Evolutionary conservation across 257 asterid species (phyloP).

Genomic region (Plantago ovata): DNA sequence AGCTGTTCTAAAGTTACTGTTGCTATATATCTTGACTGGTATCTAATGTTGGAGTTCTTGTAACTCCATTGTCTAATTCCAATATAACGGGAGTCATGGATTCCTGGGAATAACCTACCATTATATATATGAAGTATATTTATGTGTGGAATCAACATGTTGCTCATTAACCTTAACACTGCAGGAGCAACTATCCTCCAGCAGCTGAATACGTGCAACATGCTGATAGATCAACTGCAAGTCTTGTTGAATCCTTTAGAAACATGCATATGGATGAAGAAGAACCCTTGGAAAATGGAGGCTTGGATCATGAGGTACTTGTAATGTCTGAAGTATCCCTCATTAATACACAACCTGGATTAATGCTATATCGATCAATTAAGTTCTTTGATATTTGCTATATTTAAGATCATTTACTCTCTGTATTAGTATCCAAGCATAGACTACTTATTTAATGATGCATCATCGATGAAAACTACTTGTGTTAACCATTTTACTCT

Average conservation of each 20-base stretch:
- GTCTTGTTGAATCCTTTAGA: constrained; percentile 79
- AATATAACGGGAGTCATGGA: constrained; percentile 5
- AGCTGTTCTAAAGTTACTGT: not conserved
- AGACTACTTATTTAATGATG: not conserved
- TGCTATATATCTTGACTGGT: not conserved
- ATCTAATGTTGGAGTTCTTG: constrained; percentile 3
- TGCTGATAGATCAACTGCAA: constrained; percentile 72
- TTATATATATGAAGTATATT: constrained; percentile 1
- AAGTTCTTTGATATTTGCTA: not conserved
- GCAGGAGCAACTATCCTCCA: constrained; percentile 67
- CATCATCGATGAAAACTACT: constrained; percentile 6
- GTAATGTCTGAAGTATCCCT: not conserved
- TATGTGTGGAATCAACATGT: constrained; percentile 3
- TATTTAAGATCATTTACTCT: not conserved
- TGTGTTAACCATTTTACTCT: constrained; percentile 3
- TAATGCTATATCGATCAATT: too few species aligned
- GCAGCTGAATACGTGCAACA: constrained; percentile 69
- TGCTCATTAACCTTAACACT: constrained; percentile 25
- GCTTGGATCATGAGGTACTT: constrained; percentile 73
- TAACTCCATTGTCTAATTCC: constrained; percentile 17
- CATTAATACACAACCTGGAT: too few species aligned
- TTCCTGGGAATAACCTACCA: constrained; percentile 1
- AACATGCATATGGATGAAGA: constrained; percentile 77
- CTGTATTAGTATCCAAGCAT: not conserved
- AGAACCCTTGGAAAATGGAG: constrained; percentile 75